Evolutionary conservation across 176 grass and related monocot genomes (phyloP), one percentile per base, ranked within the genome.

Genomic region (Olyra latifolia): DNA sequence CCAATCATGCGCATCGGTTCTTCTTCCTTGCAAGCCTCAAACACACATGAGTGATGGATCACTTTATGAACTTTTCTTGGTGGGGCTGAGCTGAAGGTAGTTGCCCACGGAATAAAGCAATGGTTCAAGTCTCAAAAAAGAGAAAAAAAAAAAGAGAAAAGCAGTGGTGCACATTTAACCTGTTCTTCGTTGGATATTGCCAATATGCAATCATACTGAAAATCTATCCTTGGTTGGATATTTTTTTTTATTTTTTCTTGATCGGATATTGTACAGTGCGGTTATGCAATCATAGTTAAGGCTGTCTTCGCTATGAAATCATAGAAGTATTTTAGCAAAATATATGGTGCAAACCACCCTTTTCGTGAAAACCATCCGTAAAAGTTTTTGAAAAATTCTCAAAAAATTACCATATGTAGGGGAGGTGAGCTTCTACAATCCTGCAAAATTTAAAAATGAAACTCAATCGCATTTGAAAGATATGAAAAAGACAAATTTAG

Each of bases 11-110:
- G 46, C 71, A 50, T 17, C 39, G 80, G 66, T 78, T 72, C 20
- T 60, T 72, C 75, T 78, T 78, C 48, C 80, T 56, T 82, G 73
- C 79, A 77, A 82, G 85, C 8, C 45, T 83, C 59, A 83, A 83
- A 78, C 59, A 73, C 59, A 66, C 44, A 59, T 30, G 8, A 60
- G 6, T 10, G 72, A 44, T 58, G 4, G 29, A 54, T 48, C 60
- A 8, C 20, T 78, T 78, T 78, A 63, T 27, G 27, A 39, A 16
- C 56, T 77, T 77, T 52, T 77, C n/a, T 35, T 45, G 44, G 54
- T 69, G 62, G 53, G 62, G 9, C 22, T 58, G 29, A 61, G 71
- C 32, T 43, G 13, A 60, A 42, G 10, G 60, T 65, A 20, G 74
- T 71, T 71, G 56, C 29, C 63, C 55, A 61, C 53, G 1, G 14